These are phyloP conservation scores for Ceriops zippeliana DNA, from an alignment of 345 rosid genomes.

Conservation along the genomic window DNA sequence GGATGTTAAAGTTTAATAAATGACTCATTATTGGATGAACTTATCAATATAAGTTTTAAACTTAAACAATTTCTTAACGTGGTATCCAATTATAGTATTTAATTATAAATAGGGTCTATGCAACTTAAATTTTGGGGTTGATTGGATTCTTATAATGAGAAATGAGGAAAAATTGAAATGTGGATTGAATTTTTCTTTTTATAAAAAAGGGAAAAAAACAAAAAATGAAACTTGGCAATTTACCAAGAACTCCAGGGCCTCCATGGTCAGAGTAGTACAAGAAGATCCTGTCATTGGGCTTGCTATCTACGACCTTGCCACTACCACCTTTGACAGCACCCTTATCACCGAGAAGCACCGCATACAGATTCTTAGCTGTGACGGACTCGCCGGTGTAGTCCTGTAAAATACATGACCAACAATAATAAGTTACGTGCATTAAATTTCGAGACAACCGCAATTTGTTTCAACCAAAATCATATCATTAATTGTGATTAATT, in stretches of 20 bases:
- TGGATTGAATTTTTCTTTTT: background rate
- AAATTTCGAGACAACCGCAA: no score
- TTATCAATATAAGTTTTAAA: no score
- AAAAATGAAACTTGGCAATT: background rate
- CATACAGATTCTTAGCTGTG: conserved; percentile 70
- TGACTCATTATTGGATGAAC: no score
- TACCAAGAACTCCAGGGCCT: conserved; percentile 97
- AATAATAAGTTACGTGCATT: background rate
- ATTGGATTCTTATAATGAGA: no score
- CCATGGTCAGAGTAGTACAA: conserved; percentile 88
- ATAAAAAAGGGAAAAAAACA: background rate
- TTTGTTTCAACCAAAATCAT: no score
- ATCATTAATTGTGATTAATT: no score
- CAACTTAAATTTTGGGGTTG: no score
- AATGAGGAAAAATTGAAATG: background rate
- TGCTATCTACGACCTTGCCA: conserved; percentile 79
- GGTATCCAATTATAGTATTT: no score
- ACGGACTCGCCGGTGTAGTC: conserved; percentile 75
- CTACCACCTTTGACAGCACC: conserved; percentile 75
- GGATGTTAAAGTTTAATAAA: no score
- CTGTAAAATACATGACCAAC: conserved; percentile 25
- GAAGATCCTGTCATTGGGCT: conserved; percentile 71
- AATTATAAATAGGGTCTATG: no score
- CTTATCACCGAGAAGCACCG: conserved; percentile 82
- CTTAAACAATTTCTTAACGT: no score